phyloP scores from a whole-genome alignment of 257 asterid species.

The Striga asiatica region DNA sequence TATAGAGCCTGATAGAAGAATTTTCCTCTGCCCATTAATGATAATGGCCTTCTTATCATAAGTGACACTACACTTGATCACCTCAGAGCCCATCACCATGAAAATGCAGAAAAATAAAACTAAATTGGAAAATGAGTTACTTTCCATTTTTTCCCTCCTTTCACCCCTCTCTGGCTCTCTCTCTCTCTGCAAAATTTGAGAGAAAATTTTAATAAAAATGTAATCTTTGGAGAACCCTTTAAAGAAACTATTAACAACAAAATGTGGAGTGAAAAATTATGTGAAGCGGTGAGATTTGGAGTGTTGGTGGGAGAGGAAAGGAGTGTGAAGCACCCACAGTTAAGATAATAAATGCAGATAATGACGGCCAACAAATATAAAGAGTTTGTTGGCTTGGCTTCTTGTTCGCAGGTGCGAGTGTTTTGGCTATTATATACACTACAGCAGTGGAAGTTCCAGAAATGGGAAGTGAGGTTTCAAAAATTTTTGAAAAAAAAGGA shows the following conservation, averaged over 20 bases:
- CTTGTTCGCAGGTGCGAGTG: conserved; percentile 10
- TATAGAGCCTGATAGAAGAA: conserved; percentile 63
- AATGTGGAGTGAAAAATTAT: neutral
- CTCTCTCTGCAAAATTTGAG: neutral
- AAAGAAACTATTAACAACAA: neutral
- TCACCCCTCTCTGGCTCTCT: neutral
- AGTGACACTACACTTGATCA: conserved; percentile 28
- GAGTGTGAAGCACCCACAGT: conserved; percentile 6
- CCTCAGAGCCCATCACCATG: conserved; percentile 25
- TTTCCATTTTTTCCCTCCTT: conserved; percentile 29
- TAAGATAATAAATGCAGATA: conserved; percentile 19
- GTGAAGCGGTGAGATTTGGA: conserved; percentile 28
- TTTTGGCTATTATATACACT: conserved; percentile 1
- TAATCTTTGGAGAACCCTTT: neutral
- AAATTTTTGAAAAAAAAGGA: neutral
- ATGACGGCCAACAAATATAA: conserved; percentile 17
- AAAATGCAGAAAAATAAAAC: conserved; percentile 21
- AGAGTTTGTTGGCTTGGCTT: conserved; percentile 17
- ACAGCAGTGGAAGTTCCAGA: neutral
- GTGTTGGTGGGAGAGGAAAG: conserved; percentile 19
- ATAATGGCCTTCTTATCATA: conserved; percentile 45
- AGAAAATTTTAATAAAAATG: neutral
- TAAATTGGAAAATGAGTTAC: conserved; percentile 31
- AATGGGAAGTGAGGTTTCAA: neutral
- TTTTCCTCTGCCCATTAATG: conserved; percentile 52